Percentiles rank a stretch among this genome's conserved stretches.
Conservation (phyloP, 2,329 filamentous ascomycete genomes). For the Shiraia bambusicola region DNA sequence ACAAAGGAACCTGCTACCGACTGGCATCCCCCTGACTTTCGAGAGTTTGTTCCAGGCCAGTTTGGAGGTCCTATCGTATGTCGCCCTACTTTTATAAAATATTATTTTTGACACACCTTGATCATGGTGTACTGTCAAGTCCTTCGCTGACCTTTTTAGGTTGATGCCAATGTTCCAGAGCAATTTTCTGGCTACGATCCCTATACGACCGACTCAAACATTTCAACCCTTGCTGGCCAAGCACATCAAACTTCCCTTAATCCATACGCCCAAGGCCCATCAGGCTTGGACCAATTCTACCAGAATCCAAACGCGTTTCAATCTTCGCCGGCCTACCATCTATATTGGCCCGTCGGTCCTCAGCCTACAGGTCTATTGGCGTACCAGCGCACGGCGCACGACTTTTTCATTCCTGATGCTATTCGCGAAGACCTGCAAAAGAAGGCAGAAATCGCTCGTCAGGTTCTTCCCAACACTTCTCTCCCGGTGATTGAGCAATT, state of each 20-base stretch:
- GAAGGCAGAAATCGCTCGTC: conserved; percentile 80
- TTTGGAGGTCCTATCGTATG: conserved; percentile 56
- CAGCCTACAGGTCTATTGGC: conserved; percentile 76
- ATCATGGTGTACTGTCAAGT: not conserved
- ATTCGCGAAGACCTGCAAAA: conserved; percentile 85
- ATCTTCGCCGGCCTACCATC: conserved; percentile 68
- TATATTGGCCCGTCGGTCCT: conserved; percentile 87
- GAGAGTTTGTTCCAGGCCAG: conserved; percentile 58
- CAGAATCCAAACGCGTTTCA: conserved; percentile 57
- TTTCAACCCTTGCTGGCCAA: conserved; percentile 38
- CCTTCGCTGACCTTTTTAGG: conserved; percentile 16
- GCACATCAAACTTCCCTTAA: conserved; percentile 49
- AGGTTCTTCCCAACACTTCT: conserved; percentile 78
- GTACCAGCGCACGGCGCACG: conserved; percentile 83
- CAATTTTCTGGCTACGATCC: conserved; percentile 47
- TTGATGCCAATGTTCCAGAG: conserved; percentile 36
- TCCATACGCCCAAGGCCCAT: conserved; percentile 76
- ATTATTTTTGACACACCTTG: no score
- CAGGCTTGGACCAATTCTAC: conserved; percentile 67
- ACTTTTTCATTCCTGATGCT: conserved; percentile 88
- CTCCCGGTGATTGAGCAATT: conserved; percentile 81
- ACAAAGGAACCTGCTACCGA: conserved; percentile 51
- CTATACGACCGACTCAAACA: conserved; percentile 42
- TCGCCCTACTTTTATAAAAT: not conserved
- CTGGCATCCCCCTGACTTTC: conserved; percentile 52